Evolutionary conservation across 176 grass and related monocot species (phyloP).

Genomic region (Eragrostis curvula): DNA sequence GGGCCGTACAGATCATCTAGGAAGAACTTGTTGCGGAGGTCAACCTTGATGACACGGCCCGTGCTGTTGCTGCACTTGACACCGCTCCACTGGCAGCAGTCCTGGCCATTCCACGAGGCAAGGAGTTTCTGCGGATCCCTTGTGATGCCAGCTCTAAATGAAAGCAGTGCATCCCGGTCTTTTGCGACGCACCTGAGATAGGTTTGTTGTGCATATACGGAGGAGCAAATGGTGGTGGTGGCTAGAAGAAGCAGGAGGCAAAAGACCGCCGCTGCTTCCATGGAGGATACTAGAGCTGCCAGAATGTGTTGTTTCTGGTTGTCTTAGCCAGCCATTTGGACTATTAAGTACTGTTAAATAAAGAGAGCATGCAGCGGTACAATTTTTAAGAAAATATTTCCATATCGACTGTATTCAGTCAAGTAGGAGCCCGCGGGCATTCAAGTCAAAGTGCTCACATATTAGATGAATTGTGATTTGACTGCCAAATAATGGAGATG

Average conservation of each 20-base stretch:
- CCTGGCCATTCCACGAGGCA: slow-evolving; percentile 4
- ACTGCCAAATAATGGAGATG: no score
- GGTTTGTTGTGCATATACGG: background rate
- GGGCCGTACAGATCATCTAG: background rate
- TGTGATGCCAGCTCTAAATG: slow-evolving; percentile 28
- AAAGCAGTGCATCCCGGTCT: slow-evolving; percentile 40
- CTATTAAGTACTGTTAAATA: no score
- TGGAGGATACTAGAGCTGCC: background rate
- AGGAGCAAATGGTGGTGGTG: background rate
- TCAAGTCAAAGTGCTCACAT: no score
- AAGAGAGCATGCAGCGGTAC: no score
- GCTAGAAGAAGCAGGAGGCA: background rate
- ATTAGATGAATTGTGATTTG: no score
- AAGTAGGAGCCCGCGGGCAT: no score
- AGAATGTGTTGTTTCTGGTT: no score
- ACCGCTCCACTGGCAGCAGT: slow-evolving; percentile 39
- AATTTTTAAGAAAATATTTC: no score
- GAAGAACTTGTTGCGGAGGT: background rate
- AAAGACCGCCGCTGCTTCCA: background rate
- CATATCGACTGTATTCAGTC: no score
- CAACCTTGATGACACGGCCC: slow-evolving; percentile 32
- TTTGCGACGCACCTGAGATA: background rate
- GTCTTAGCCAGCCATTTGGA: no score
- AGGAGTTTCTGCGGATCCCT: background rate
- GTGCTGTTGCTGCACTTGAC: slow-evolving; percentile 31